Evolutionary conservation across 441 rosid genomes (phyloP), one percentile per base, ranked within the genome.

Genomic region (Macaranga tanarius): DNA sequence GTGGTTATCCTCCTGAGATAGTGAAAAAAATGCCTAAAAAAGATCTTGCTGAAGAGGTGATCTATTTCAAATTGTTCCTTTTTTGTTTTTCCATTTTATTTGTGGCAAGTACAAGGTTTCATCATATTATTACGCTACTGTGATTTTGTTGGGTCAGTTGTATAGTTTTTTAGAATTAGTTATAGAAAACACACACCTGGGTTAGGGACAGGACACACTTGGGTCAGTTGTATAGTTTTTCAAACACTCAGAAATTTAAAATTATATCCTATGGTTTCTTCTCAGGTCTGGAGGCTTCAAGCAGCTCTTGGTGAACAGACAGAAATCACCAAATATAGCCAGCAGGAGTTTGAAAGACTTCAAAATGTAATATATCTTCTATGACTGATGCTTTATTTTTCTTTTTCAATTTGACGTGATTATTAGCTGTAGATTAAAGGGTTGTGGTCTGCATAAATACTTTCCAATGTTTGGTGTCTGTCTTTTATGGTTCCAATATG

Each of bases 231-330:
- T 57, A 52, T 54, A 22, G 0, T 67, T 42, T 8, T 20, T 20
- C 9, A n/a, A 26, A 38, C 56, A 7, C 54, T 67, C 40, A 42
- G 31, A 19, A 13, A 9, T 31, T 70, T 31, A 25, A 51, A 40
- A 34, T 73, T 10, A 25, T 62, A 48, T 75, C 54, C 62, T 28
- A 19, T 52, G 71, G 12, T 55, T 69, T 34, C 78, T 47, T 70
- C 56, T 71, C 81, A 95, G 99, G 96, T 95, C 13, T 93, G 98
- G 99, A 90, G 95, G 82, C 99, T 95, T 72, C 98, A 95, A 79
- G 98, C 96, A 71, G 99, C 96, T 79, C 91, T 95, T 48, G 97
- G 99, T 47, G 98, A 93, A 87, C 99, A 92, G 81, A 85, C 91
- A 22, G 98, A 93, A 85, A 92, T 92, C 73, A 91, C 93, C 28